These are phyloP conservation scores for Bertia moriformis DNA, from an alignment of 2,329 filamentous ascomycete genomes.

Conservation along the genomic window DNA sequence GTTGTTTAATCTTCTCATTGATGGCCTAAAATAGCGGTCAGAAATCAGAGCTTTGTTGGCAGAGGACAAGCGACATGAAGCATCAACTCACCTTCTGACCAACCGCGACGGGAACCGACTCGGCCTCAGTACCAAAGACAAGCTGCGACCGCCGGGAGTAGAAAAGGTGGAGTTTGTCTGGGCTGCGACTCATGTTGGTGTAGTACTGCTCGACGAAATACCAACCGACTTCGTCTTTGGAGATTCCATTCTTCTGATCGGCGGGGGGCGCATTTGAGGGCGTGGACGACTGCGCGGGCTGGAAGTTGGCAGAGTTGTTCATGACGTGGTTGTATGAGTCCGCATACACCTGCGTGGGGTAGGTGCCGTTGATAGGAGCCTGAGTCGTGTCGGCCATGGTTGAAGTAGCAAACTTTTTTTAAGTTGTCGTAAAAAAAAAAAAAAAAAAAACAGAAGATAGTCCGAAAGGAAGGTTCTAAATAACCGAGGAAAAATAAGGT, in stretches of 20 bases:
- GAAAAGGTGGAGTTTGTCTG: constrained; percentile 54
- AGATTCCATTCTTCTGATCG: constrained; percentile 21
- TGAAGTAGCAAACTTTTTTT: too few relatives aligned
- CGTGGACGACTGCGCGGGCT: constrained; percentile 21
- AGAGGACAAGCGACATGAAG: too few relatives aligned
- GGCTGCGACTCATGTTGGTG: constrained; percentile 52
- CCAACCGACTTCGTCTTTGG: constrained; percentile 58
- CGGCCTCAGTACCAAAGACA: constrained; percentile 52
- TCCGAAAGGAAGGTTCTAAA: too few relatives aligned
- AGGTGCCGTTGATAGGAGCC: constrained; percentile 23
- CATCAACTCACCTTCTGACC: constrained; percentile 43
- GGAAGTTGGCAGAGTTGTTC: constrained; percentile 18
- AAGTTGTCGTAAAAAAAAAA: too few relatives aligned
- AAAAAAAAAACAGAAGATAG: too few relatives aligned
- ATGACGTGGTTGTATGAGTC: constrained; percentile 18
- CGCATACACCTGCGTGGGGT: constrained; percentile 18
- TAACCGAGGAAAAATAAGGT: too few relatives aligned
- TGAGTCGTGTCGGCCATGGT: constrained; percentile 22
- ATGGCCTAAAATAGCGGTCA: constrained; percentile 34
- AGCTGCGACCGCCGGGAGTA: constrained; percentile 59
- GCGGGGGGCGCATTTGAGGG: constrained; percentile 17
- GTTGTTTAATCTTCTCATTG: constrained; percentile 52
- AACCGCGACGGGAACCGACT: constrained; percentile 48
- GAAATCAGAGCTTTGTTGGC: too few relatives aligned
- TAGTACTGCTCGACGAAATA: constrained; percentile 65